Evolutionary conservation across 2,329 filamentous ascomycete genomes (phyloP).

Genomic region (Pezicula rhizophila): DNA sequence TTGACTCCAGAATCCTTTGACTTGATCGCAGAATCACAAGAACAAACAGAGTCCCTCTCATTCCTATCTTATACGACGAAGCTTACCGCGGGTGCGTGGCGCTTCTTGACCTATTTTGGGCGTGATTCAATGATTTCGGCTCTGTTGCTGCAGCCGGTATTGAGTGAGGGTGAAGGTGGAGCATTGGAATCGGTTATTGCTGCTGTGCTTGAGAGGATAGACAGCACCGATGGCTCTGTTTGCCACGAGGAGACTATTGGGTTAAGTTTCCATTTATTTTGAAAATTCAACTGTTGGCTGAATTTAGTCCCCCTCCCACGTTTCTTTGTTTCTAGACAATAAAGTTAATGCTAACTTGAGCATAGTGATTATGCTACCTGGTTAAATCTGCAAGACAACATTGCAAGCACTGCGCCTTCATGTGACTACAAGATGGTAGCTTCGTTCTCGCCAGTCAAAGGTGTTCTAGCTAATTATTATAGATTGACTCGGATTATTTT

Average conservation of each 20-base stretch:
- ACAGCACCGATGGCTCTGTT: slow-evolving; percentile 51
- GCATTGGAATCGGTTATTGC: slow-evolving; percentile 56
- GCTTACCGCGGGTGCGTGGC: slow-evolving; percentile 57
- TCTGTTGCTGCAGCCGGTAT: slow-evolving; percentile 50
- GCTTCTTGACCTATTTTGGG: slow-evolving; percentile 62
- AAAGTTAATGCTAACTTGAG: no score
- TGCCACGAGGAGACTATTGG: slow-evolving; percentile 62
- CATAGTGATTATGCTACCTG: slow-evolving; percentile 54
- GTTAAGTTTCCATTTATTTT: slow-evolving; percentile 14
- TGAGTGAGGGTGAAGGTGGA: slow-evolving; percentile 48
- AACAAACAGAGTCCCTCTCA: slow-evolving; percentile 46
- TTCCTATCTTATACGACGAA: slow-evolving; percentile 61
- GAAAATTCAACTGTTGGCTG: not conserved
- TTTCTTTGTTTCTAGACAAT: no score
- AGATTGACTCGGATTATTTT: slow-evolving; percentile 57
- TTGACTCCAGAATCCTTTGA: slow-evolving; percentile 40
- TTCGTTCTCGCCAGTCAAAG: not conserved
- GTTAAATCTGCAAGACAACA: slow-evolving; percentile 47
- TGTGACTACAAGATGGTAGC: slow-evolving; percentile 52
- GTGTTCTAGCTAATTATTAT: not conserved
- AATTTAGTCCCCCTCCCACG: no score
- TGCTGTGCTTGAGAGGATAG: slow-evolving; percentile 54
- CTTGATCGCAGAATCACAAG: slow-evolving; percentile 39
- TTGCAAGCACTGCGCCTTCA: slow-evolving; percentile 43
- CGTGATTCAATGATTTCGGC: slow-evolving; percentile 58